Conservation (phyloP, 2,329 filamentous ascomycete species). For the Exserohilum turcica region DNA sequence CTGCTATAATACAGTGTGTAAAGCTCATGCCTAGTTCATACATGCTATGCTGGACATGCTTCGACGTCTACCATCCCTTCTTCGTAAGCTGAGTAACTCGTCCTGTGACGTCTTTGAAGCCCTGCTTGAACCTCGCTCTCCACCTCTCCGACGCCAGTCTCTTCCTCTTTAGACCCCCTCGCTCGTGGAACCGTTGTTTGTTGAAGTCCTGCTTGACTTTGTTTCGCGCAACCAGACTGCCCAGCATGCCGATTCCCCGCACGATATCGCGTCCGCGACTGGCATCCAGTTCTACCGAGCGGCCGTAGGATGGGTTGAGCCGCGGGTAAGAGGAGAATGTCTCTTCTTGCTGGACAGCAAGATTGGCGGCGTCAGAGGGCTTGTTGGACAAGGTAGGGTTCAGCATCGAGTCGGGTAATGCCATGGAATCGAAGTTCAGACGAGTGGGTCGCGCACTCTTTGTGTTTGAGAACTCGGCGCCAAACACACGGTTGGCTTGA, state of each 20-base stretch:
- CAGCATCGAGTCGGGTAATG: slow-evolving; percentile 16
- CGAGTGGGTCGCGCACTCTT: background rate
- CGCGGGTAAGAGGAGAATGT: slow-evolving; percentile 36
- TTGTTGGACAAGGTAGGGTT: slow-evolving; percentile 26
- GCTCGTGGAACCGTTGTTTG: slow-evolving; percentile 73
- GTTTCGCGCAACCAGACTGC: slow-evolving; percentile 57
- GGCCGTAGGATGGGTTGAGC: slow-evolving; percentile 49
- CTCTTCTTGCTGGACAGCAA: slow-evolving; percentile 26
- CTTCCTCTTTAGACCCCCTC: slow-evolving; percentile 78
- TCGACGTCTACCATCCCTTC: slow-evolving; percentile 73
- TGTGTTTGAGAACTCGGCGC: slow-evolving; percentile 22
- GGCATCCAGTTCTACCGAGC: slow-evolving; percentile 46
- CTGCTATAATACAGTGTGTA: slow-evolving; percentile 8
- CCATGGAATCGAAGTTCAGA: slow-evolving; percentile 31
- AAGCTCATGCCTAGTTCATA: slow-evolving; percentile 1
- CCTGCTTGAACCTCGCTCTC: slow-evolving; percentile 69
- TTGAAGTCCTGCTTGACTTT: slow-evolving; percentile 61
- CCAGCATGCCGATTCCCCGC: slow-evolving; percentile 53
- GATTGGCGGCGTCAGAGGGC: slow-evolving; percentile 15
- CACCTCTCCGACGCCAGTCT: slow-evolving; percentile 71
- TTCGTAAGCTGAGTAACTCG: slow-evolving; percentile 72
- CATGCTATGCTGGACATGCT: background rate
- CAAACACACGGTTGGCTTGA: slow-evolving; percentile 21
- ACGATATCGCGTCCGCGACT: slow-evolving; percentile 53
- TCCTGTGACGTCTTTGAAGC: slow-evolving; percentile 67